phyloP scores from a whole-genome alignment of 2,329 filamentous ascomycete genomes.

The Dryadomyces quercus-mongolicae region DNA sequence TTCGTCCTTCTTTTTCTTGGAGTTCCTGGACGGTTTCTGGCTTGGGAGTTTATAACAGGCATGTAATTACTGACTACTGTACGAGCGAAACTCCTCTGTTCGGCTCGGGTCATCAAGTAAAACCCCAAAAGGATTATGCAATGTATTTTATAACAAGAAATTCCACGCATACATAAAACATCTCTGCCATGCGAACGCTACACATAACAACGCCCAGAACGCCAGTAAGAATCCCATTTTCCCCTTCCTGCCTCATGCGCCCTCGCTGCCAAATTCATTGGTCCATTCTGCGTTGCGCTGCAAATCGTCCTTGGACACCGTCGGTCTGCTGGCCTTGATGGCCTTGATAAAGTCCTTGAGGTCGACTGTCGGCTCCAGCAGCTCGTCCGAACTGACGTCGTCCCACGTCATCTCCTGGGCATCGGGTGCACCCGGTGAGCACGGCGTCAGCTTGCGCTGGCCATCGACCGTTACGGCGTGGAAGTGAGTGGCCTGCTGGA shows the following conservation, averaged over 20 bases:
- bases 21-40: conserved; percentile 1
- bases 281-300: conserved; percentile 86
- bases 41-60: neutral
- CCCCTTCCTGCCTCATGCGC: conserved; percentile 29
- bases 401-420: conserved; percentile 93
- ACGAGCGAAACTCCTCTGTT: neutral
- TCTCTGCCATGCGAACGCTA: neutral
- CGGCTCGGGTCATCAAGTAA: too few relatives aligned
- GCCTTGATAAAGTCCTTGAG: conserved; percentile 92
- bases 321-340: conserved; percentile 77
- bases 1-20: conserved; percentile 8
- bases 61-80: neutral
- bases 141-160: too few relatives aligned
- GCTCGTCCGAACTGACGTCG: conserved; percentile 67
- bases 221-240: neutral
- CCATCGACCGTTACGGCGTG: conserved; percentile 71
- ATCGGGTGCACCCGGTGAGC: conserved; percentile 78
- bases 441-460: conserved; percentile 65
- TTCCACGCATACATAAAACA: too few relatives aligned
- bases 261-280: conserved; percentile 88
- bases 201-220: conserved; percentile 1
- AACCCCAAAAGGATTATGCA: too few relatives aligned
- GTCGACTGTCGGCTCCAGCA: conserved; percentile 75
- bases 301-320: conserved; percentile 79
- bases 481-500: conserved; percentile 95